These are phyloP conservation scores for Isabelozyma pseudorhagii DNA, from an alignment of 805 yeast genomes.

Conservation along the genomic window DNA sequence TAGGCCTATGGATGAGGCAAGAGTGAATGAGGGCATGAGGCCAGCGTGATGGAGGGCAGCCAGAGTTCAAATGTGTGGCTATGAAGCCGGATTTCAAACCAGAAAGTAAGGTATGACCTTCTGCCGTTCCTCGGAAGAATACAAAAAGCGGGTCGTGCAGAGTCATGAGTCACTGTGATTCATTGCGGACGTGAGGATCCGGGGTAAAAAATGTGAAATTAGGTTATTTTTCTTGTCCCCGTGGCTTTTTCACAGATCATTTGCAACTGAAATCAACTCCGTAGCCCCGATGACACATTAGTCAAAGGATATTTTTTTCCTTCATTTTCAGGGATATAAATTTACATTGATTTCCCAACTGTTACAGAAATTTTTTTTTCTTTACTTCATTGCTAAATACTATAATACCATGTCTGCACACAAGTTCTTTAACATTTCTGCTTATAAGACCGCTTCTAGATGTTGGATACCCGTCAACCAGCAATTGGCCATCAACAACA, in stretches of 20 bases:
- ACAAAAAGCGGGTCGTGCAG: not conserved
- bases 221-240: not conserved
- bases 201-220: constrained; percentile 3
- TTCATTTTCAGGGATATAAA: not conserved
- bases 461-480: constrained; percentile 29
- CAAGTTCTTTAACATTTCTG: constrained; percentile 29
- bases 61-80: too few relatives aligned
- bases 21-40: too few relatives aligned
- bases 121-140: not conserved
- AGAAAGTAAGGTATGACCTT: not conserved
- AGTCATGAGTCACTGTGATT: not conserved
- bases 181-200: constrained; percentile 8
- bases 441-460: constrained; percentile 40
- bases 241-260: constrained; percentile 1
- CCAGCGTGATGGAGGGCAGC: too few relatives aligned
- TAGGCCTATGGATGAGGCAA: too few relatives aligned
- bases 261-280: constrained; percentile 1
- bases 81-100: too few relatives aligned
- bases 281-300: not conserved
- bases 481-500: constrained; percentile 1
- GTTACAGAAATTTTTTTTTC: not conserved
- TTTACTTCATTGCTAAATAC: not conserved
- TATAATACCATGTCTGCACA: constrained; percentile 17
- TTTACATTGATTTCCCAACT: not conserved
- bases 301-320: not conserved